phyloP scores from a whole-genome alignment of 768 basidiomycete species.

The Mycena haematopus region DNA sequence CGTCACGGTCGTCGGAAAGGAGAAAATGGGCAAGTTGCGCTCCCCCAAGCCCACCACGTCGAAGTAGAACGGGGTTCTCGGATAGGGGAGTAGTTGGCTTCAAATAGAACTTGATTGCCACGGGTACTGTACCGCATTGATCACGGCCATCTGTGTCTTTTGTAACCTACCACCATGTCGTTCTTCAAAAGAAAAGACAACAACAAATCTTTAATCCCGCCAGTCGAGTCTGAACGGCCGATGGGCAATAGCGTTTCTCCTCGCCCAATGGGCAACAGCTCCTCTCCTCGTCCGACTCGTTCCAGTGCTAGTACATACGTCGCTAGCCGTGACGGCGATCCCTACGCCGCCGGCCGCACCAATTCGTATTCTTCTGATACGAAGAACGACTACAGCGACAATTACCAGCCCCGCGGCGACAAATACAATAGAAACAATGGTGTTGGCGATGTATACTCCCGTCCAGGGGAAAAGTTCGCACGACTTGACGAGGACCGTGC shows the following conservation, averaged over 20 bases:
- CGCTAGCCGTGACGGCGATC: constrained; percentile 73
- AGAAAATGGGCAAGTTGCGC: constrained; percentile 44
- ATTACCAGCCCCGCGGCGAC: constrained; percentile 41
- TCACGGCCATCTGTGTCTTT: constrained; percentile 8
- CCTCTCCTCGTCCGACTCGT: constrained; percentile 50
- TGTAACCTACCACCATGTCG: constrained; percentile 53
- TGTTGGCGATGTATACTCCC: constrained; percentile 71
- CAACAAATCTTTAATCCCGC: constrained; percentile 69
- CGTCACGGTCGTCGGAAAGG: constrained; percentile 87
- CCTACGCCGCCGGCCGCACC: constrained; percentile 44
- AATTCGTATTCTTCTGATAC: constrained; percentile 26
- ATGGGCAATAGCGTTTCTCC: constrained; percentile 41
- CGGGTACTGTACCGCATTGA: constrained; percentile 6
- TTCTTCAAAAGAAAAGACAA: constrained; percentile 77
- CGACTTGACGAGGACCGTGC: constrained; percentile 70
- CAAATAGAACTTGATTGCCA: constrained; percentile 13
- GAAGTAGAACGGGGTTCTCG: not conserved
- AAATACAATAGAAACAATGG: constrained; percentile 58
- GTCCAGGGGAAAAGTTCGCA: constrained; percentile 47
- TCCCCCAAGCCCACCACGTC: constrained; percentile 20
- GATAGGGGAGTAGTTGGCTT: constrained; percentile 5
- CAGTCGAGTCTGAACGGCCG: constrained; percentile 51
- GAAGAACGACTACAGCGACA: constrained; percentile 22
- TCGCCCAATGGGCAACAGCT: constrained; percentile 40
- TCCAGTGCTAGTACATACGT: constrained; percentile 67